Evolutionary conservation across 768 basidiomycete species (phyloP).

Genomic region (Phaeotremella fagi): DNA sequence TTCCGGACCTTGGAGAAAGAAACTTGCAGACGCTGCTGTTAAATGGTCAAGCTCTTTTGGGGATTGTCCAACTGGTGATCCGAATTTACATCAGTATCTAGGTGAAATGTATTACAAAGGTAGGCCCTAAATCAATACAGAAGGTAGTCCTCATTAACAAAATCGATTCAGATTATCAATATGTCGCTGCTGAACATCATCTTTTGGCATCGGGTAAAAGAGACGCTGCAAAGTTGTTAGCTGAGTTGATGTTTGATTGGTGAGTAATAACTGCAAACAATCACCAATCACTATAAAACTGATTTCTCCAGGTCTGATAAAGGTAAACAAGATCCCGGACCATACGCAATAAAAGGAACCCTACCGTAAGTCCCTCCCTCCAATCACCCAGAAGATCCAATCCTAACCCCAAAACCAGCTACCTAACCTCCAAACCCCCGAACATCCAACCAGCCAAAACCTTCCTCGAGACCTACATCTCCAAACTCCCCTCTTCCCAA

Average conservation of each 20-base stretch:
- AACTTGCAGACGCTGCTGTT: constrained; percentile 74
- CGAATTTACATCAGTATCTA: constrained; percentile 78
- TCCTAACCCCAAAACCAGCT: constrained; percentile 30
- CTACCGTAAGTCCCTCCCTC: constrained; percentile 63
- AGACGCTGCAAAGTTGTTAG: constrained; percentile 79
- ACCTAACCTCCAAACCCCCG: constrained; percentile 67
- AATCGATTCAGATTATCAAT: constrained; percentile 75
- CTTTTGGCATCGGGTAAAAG: constrained; percentile 79
- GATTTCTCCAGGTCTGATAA: constrained; percentile 31
- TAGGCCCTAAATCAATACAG: constrained; percentile 5
- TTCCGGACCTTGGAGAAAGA: constrained; percentile 81
- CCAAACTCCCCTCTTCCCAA: constrained; percentile 20
- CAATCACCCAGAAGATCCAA: neutral
- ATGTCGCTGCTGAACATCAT: constrained; percentile 71
- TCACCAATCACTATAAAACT: too few species aligned
- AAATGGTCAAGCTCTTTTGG: constrained; percentile 80
- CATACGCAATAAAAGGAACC: constrained; percentile 77
- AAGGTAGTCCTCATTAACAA: constrained; percentile 40
- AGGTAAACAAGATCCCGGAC: constrained; percentile 57
- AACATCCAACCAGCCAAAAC: constrained; percentile 88
- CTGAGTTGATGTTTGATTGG: constrained; percentile 85
- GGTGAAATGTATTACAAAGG: constrained; percentile 62
- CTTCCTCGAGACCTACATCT: constrained; percentile 59
- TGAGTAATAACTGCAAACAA: too few species aligned
- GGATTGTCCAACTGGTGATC: constrained; percentile 79